A percentile compares a stretch with the other conserved stretches of the same genome.
Conservation (phyloP, 257 asterid genomes). For the Misopates orontium region DNA sequence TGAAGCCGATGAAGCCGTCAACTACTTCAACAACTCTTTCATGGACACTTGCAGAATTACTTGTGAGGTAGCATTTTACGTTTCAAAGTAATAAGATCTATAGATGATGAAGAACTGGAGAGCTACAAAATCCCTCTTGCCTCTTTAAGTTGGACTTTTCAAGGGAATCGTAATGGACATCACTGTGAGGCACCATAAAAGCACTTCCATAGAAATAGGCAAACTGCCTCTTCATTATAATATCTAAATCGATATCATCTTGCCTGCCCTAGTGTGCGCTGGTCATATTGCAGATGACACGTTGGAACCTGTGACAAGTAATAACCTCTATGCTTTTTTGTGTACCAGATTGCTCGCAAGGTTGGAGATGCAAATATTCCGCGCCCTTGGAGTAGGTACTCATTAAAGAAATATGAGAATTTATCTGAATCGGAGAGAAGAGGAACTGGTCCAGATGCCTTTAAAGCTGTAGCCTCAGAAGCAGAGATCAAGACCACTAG, state of each 20-base stretch:
- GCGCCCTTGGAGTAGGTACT: slow-evolving; percentile 94
- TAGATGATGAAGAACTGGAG: too few species aligned
- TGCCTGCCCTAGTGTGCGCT: background rate
- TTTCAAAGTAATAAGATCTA: too few species aligned
- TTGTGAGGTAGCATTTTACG: slow-evolving; percentile 92
- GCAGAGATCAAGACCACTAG: slow-evolving; percentile 44
- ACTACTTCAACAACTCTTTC: slow-evolving; percentile 66
- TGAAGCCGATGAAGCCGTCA: slow-evolving; percentile 70
- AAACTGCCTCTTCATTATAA: slow-evolving; percentile 9
- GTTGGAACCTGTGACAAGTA: slow-evolving; percentile 10
- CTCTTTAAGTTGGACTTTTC: too few species aligned
- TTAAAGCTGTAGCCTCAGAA: slow-evolving; percentile 32
- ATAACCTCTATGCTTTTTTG: slow-evolving; percentile 34
- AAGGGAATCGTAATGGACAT: too few species aligned
- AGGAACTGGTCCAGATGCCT: slow-evolving; percentile 30
- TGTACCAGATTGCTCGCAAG: slow-evolving; percentile 79
- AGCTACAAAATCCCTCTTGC: too few species aligned
- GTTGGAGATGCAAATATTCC: slow-evolving; percentile 85
- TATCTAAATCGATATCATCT: too few species aligned
- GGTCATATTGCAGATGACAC: slow-evolving; percentile 13
- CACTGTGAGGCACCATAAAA: background rate
- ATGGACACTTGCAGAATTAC: slow-evolving; percentile 66
- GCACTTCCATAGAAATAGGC: background rate
- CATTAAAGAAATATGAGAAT: slow-evolving; percentile 54
- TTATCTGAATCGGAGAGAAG: slow-evolving; percentile 42